phyloP scores from a whole-genome alignment of 2,329 filamentous ascomycete species.

The Nectriaceae sp. region DNA sequence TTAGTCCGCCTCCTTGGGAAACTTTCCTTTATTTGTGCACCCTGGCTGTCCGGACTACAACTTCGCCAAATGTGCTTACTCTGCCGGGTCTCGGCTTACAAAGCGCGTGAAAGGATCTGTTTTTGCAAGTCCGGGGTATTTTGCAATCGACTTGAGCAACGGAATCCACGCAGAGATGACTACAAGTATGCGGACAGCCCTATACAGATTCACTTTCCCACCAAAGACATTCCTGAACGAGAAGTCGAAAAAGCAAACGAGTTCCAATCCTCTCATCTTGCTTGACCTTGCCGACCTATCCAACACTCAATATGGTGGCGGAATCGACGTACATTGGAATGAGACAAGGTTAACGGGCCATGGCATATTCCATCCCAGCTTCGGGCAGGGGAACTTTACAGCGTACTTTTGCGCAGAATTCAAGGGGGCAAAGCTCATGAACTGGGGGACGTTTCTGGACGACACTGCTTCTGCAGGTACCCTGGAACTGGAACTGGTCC shows the following conservation, averaged over 20 bases:
- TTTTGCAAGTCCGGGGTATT: not conserved
- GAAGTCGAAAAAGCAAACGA: too few species aligned
- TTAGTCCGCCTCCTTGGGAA: constrained; percentile 53
- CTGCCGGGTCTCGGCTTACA: not conserved
- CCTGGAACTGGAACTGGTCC: too few species aligned
- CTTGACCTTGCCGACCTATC: not conserved
- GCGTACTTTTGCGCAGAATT: not conserved
- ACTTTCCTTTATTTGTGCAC: constrained; percentile 55
- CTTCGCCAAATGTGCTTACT: constrained; percentile 50
- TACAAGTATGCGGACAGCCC: not conserved
- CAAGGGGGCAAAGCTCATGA: not conserved
- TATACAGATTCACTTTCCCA: not conserved
- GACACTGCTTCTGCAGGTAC: too few species aligned
- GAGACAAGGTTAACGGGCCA: not conserved
- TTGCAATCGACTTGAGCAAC: not conserved
- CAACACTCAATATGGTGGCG: not conserved
- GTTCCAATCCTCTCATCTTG: not conserved
- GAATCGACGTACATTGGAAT: not conserved
- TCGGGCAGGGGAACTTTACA: not conserved
- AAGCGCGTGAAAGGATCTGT: not conserved
- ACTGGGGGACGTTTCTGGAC: too few species aligned
- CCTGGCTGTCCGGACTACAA: constrained; percentile 48
- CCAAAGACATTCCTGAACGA: not conserved
- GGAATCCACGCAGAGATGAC: not conserved
- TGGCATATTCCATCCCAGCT: not conserved